phyloP scores from a whole-genome alignment of 108 stramenopile genomes.

The Nitzschia sp. region DNA sequence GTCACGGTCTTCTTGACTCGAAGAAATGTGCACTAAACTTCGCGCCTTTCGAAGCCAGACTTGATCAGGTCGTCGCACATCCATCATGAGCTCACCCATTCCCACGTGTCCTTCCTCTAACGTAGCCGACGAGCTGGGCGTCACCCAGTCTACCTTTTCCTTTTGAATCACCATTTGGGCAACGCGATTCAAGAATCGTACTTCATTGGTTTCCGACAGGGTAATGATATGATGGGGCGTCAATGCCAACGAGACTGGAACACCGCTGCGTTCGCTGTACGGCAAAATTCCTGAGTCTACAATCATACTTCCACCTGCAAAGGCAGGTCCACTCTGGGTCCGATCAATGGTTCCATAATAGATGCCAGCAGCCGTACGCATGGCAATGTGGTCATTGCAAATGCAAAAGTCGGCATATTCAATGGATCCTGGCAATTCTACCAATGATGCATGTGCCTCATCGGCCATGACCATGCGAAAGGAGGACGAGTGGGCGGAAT shows the following conservation, averaged over 20 bases:
- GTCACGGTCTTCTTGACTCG: constrained; percentile 84
- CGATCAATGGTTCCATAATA: constrained; percentile 83
- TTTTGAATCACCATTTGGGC: constrained; percentile 78
- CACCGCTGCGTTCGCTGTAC: constrained; percentile 37
- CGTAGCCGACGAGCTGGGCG: constrained; percentile 33
- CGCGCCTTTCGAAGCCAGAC: constrained; percentile 84
- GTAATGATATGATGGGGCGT: constrained; percentile 85
- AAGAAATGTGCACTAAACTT: constrained; percentile 81
- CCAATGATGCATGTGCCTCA: constrained; percentile 45
- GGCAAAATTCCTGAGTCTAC: constrained; percentile 78
- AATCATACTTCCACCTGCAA: constrained; percentile 52
- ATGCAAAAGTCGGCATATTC: constrained; percentile 71
- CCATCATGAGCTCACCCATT: constrained; percentile 75
- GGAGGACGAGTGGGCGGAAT: constrained; percentile 48
- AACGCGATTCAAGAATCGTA: constrained; percentile 80
- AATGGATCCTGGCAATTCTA: constrained; percentile 81
- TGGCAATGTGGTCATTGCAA: constrained; percentile 66
- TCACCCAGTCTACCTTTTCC: constrained; percentile 77
- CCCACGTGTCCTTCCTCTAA: constrained; percentile 42
- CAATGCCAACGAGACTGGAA: constrained; percentile 50
- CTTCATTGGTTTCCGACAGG: constrained; percentile 66
- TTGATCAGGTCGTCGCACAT: constrained; percentile 88
- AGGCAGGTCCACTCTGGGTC: constrained; percentile 39
- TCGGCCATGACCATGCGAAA: constrained; percentile 57
- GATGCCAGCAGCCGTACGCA: constrained; percentile 80